Conservation (phyloP, 2,329 filamentous ascomycete species). For the Cladosporium sp. region DNA sequence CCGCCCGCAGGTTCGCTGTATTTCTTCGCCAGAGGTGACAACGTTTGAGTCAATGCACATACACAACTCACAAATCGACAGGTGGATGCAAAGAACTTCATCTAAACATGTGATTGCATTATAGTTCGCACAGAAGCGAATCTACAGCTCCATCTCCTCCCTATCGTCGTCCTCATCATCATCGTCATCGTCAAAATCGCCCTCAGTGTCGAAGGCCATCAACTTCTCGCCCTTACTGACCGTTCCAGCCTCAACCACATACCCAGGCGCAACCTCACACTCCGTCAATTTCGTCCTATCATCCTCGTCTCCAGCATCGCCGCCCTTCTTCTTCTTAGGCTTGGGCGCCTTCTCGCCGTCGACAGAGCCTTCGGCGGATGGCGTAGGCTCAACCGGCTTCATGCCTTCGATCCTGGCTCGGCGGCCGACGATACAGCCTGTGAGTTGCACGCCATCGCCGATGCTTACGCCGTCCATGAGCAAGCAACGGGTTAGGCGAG, state of each 20-base stretch:
- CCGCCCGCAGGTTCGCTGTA: no score
- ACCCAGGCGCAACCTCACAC: slow-evolving; percentile 86
- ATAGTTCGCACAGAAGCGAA: background rate
- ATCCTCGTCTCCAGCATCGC: slow-evolving; percentile 42
- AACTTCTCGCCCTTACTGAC: slow-evolving; percentile 64
- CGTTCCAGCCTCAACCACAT: slow-evolving; percentile 77
- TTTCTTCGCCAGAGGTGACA: background rate
- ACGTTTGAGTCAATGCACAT: background rate
- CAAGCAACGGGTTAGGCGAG: slow-evolving; percentile 80
- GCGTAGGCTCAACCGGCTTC: slow-evolving; percentile 22
- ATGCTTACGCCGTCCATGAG: slow-evolving; percentile 91
- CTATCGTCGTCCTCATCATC: slow-evolving; percentile 23
- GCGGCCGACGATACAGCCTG: slow-evolving; percentile 82
- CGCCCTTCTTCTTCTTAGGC: slow-evolving; percentile 50
- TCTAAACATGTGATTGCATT: background rate
- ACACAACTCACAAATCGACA: no score
- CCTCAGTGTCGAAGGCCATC: slow-evolving; percentile 49
- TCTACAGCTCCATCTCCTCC: slow-evolving; percentile 7
- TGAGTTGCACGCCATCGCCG: slow-evolving; percentile 80
- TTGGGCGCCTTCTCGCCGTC: slow-evolving; percentile 44
- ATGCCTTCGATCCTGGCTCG: slow-evolving; percentile 76
- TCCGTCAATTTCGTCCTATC: slow-evolving; percentile 66
- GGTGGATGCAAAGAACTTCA: no score
- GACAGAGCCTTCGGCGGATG: slow-evolving; percentile 16
- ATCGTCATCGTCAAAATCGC: slow-evolving; percentile 29